These are phyloP conservation scores for Phytophthora macrochlamydospora DNA, from an alignment of 352 stramenopile genomes.

Conservation along the genomic window DNA sequence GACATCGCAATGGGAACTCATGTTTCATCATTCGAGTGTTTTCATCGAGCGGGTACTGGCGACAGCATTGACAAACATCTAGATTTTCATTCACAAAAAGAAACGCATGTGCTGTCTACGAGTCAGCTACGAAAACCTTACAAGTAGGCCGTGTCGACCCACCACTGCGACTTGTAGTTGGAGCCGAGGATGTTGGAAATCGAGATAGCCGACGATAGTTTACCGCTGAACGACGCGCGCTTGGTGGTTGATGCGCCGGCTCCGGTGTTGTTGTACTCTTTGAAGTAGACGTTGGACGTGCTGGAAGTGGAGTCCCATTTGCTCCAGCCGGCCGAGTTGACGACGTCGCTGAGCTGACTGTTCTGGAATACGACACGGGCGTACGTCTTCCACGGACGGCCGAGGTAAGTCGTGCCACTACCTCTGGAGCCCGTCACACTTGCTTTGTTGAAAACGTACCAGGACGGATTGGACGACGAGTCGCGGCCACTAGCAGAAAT, in stretches of 20 bases:
- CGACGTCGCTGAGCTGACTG: constrained; percentile 15
- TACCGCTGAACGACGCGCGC: constrained; percentile 15
- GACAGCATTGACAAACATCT: no score
- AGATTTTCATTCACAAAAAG: no score
- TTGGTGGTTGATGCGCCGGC: constrained; percentile 13
- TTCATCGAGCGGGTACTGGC: no score
- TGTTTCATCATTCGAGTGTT: no score
- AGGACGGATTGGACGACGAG: constrained; percentile 19
- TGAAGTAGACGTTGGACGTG: constrained; percentile 24
- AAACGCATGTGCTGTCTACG: no score
- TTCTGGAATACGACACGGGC: constrained; percentile 27
- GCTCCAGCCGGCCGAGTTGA: constrained; percentile 20
- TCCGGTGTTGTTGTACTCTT: constrained; percentile 24
- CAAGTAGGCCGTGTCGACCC: constrained; percentile 20
- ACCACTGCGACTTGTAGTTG: constrained; percentile 19
- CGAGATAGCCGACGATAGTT: constrained; percentile 5
- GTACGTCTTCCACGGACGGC: constrained; percentile 17
- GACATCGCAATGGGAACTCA: no score
- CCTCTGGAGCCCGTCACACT: constrained; percentile 12
- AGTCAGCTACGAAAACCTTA: background rate
- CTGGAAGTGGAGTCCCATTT: constrained; percentile 14
- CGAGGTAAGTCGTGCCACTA: constrained; percentile 14
- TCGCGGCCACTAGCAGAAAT: constrained; percentile 19
- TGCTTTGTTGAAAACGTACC: constrained; percentile 26
- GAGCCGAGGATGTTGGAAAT: constrained; percentile 22